Conservation (phyloP, 23 red algal genomes). For the Gracilaria caudata region DNA sequence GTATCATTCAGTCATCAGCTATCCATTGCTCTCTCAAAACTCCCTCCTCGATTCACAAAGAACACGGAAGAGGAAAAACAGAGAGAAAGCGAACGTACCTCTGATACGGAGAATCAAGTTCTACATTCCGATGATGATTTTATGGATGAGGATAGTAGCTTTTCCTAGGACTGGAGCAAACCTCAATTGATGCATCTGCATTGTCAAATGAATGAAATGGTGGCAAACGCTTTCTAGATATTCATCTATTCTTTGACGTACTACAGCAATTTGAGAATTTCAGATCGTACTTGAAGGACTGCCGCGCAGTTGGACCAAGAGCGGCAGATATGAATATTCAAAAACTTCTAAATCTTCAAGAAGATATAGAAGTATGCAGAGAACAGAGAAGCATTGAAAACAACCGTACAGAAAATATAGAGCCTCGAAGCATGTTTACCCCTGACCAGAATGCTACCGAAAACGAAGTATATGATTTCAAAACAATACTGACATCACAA, state of each 20-base stretch:
- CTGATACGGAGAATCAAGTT: no score
- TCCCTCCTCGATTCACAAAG: neutral
- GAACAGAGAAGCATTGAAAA: neutral
- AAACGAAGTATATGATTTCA: neutral
- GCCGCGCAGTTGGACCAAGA: neutral
- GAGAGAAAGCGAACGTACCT: no score
- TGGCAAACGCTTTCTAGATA: neutral
- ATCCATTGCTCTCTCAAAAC: neutral
- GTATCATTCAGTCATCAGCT: neutral
- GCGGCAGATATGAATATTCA: neutral
- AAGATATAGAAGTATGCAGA: neutral
- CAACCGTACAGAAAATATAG: neutral
- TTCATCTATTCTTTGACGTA: no score
- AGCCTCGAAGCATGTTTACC: neutral
- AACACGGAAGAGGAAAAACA: neutral
- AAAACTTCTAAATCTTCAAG: neutral
- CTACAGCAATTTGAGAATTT: neutral
- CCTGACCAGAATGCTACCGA: neutral
- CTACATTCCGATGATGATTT: no score
- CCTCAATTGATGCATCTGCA: no score
- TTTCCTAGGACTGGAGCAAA: no score
- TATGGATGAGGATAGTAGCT: no score
- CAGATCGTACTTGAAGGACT: neutral
- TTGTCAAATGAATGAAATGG: neutral
- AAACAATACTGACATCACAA: neutral